Base-by-base conservation (phyloP, 2,329 filamentous ascomycete genomes). In the Helminthosporium solani region DNA sequence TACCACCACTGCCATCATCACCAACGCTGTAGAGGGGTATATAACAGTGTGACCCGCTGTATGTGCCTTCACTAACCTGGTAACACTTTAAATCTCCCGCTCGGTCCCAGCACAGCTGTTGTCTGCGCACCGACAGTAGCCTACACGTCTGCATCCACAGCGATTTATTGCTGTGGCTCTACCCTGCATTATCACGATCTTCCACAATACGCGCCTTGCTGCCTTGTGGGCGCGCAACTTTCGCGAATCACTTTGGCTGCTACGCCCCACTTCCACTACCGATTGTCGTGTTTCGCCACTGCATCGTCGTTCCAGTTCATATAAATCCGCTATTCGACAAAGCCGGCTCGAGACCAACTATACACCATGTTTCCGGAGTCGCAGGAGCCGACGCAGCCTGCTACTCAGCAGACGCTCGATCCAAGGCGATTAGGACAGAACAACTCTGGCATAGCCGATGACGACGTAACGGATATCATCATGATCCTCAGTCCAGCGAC, bases 391-490 rank as follows among this genome's bases (percentile, higher is more conserved):
- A 83, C 81, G 8, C 80, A 83, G 53, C 77, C 75, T 49, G 84
- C 86, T 45, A 95, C 90, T 14, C 90, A 95, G 67, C 84, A 83
- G 65, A 83, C 87, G 61, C 75, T 90, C 54, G 90, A 96, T 67
- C 89, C 90, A 33, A 83, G 90, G 52, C 84, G 90, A 44, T 68
- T 88, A 51, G 90, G 90, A 45, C 79, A 86, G 66, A 87, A 89
- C 70, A 88, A 89, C 66, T 94, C 89, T 33, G 89, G 88, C 45
- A 84, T 96, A 50, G 86, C 81, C 42, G 86, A 91, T 57, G 81
- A 88, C 54, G 91, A 96, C 67, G 81, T 94, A 40, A 82, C 88
- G 51, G 91, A 96, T 71, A 89, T 96, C 57, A 82, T 96, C 54
- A 95, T 90, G 72, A 84, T 96, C 46, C 79, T 97, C 21, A 85